These are phyloP conservation scores for Mrakia hoshinonis DNA, from an alignment of 768 basidiomycete genomes.

Conservation along the genomic window DNA sequence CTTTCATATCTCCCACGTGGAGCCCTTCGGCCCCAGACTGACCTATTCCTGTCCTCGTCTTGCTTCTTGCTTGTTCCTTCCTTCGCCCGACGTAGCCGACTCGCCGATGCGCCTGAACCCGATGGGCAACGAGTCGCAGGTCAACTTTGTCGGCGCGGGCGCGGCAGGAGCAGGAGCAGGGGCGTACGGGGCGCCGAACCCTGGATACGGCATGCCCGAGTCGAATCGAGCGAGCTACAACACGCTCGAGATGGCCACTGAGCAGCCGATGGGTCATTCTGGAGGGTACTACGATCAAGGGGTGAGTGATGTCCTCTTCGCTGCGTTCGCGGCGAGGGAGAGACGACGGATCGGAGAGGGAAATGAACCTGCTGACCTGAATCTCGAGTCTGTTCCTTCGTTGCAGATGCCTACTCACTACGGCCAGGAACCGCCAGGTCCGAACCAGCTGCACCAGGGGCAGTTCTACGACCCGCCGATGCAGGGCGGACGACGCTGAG, in stretches of 20 bases:
- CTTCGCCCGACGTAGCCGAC: not conserved
- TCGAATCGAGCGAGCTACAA: slow-evolving; percentile 18
- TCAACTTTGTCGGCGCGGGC: not conserved
- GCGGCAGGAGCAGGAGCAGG: not conserved
- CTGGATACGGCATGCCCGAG: not conserved
- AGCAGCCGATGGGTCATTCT: slow-evolving; percentile 20
- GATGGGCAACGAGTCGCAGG: not conserved
- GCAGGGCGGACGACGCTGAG: not conserved
- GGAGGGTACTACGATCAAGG: slow-evolving; percentile 10
- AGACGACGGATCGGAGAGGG: no score
- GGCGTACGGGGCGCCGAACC: not conserved
- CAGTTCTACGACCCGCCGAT: no score
- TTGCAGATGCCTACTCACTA: no score
- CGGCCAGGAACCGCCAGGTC: no score
- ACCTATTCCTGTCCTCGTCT: no score
- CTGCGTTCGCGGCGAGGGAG: no score
- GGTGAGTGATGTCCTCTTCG: no score
- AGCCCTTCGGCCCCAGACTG: not conserved
- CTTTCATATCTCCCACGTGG: not conserved
- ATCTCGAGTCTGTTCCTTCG: no score
- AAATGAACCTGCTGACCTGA: no score
- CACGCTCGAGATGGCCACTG: slow-evolving; percentile 20
- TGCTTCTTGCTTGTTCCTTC: no score
- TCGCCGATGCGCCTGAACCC: not conserved
- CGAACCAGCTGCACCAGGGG: no score